Percentiles rank a stretch among this genome's conserved stretches.
phyloP scores from a whole-genome alignment of 208 protist species.

The Wallacemonas sp. region DNA sequence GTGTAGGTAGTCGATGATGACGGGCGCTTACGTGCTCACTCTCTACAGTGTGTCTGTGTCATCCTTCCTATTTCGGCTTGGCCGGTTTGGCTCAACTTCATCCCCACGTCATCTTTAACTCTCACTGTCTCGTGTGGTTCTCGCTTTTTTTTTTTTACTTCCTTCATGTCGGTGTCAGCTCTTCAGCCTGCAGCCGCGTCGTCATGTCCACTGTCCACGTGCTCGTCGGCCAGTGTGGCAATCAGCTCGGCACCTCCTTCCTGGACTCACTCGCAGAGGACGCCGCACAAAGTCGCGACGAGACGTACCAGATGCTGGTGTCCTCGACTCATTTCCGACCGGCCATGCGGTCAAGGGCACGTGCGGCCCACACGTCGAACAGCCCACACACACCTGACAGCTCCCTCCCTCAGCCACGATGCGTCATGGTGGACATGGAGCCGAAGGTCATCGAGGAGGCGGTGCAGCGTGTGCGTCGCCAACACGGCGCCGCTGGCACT shows the following conservation, averaged over 20 bases:
- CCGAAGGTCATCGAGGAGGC: slow-evolving; percentile 75
- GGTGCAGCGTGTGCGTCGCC: slow-evolving; percentile 16
- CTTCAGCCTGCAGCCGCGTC: background rate
- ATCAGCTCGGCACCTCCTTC: slow-evolving; percentile 85
- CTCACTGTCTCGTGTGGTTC: background rate
- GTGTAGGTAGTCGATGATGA: too few species aligned
- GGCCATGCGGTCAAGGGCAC: background rate
- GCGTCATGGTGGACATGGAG: slow-evolving; percentile 90
- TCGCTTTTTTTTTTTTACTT: slow-evolving; percentile 10
- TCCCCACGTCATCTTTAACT: background rate
- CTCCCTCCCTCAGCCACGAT: slow-evolving; percentile 58
- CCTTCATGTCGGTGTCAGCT: background rate
- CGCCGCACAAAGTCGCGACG: slow-evolving; percentile 37
- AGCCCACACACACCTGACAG: background rate
- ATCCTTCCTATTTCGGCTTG: slow-evolving; percentile 8
- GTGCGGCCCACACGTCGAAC: background rate
- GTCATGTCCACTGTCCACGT: slow-evolving; percentile 65
- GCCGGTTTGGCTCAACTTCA: background rate
- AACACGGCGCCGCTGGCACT: background rate
- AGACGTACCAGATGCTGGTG: slow-evolving; percentile 52
- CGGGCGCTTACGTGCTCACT: too few species aligned
- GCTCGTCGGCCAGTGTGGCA: slow-evolving; percentile 91
- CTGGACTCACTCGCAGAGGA: slow-evolving; percentile 59
- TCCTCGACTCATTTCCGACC: slow-evolving; percentile 64
- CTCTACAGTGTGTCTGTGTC: background rate